Evolutionary conservation across 2,329 filamentous ascomycete genomes (phyloP).

Genomic region (Cordyceps militaris): DNA sequence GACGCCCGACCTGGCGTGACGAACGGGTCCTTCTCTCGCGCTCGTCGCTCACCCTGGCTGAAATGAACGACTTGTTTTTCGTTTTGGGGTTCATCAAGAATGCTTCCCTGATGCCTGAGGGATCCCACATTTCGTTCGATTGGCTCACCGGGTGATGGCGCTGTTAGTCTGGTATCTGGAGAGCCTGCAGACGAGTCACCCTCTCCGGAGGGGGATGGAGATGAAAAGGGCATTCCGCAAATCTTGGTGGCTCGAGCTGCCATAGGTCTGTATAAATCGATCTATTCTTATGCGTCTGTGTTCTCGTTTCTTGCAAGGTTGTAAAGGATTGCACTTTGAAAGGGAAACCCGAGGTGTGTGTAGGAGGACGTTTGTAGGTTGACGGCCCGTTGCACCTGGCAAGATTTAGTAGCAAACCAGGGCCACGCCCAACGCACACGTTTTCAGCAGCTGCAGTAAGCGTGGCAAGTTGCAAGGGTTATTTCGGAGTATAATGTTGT

Average conservation of each 20-base stretch:
- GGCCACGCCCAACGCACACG: neutral
- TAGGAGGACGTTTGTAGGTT: slow-evolving; percentile 7
- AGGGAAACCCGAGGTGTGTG: neutral
- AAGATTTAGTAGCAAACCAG: slow-evolving; percentile 4
- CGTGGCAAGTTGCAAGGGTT: neutral
- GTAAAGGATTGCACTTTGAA: neutral
- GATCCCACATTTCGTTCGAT: neutral
- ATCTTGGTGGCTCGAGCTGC: neutral
- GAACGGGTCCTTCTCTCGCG: slow-evolving; percentile 48
- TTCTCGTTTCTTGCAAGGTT: neutral
- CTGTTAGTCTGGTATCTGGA: slow-evolving; percentile 56
- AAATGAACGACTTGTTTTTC: neutral
- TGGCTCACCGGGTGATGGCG: slow-evolving; percentile 54
- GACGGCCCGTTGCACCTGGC: slow-evolving; percentile 14
- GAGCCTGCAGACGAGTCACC: slow-evolving; percentile 55
- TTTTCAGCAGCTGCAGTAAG: neutral
- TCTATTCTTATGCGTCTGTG: neutral
- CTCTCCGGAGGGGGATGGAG: slow-evolving; percentile 43
- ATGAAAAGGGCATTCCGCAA: slow-evolving; percentile 27
- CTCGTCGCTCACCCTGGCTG: slow-evolving; percentile 17
- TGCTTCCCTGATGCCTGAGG: neutral
- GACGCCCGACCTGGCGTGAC: slow-evolving; percentile 31
- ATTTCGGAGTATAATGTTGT: neutral
- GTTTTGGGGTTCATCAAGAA: neutral
- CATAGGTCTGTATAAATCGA: neutral